Evolutionary conservation across 2,329 filamentous ascomycete species (phyloP).

Genomic region (Ambrosiella beaveri): DNA sequence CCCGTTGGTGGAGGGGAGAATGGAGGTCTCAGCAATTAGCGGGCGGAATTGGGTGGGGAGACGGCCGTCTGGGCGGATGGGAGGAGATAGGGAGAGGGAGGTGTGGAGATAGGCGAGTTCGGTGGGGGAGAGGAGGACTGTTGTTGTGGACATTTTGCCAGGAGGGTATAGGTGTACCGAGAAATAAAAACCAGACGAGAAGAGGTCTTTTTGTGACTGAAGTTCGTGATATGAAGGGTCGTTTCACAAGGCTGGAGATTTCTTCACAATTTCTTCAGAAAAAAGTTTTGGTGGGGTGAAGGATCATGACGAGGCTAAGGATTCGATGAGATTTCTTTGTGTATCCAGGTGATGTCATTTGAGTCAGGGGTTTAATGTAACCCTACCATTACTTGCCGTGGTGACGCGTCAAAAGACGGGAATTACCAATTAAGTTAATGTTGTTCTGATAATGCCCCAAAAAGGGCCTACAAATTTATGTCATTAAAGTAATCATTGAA

Average conservation of each 20-base stretch:
- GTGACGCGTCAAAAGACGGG: too few relatives aligned
- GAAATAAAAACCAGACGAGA: not conserved
- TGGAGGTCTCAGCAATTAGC: conserved; percentile 73
- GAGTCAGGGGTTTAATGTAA: too few relatives aligned
- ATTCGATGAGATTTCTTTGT: too few relatives aligned
- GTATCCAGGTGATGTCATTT: too few relatives aligned
- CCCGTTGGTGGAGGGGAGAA: conserved; percentile 78
- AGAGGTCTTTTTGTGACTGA: not conserved
- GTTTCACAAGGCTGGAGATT: too few relatives aligned
- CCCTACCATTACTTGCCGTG: too few relatives aligned
- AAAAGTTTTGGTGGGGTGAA: too few relatives aligned
- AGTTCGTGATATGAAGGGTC: too few relatives aligned
- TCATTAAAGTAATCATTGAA: not conserved
- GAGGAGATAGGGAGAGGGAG: conserved; percentile 63
- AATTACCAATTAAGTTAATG: too few relatives aligned
- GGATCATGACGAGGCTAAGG: too few relatives aligned
- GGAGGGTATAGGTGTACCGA: not conserved
- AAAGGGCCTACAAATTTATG: not conserved
- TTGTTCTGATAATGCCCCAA: too few relatives aligned
- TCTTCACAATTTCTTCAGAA: too few relatives aligned
- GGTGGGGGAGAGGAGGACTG: conserved; percentile 73
- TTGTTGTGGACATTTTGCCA: conserved; percentile 29
- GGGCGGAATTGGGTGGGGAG: conserved; percentile 74
- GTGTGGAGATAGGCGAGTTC: conserved; percentile 91
- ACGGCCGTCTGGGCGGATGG: conserved; percentile 79